Evolutionary conservation across 169 alveolate species (phyloP).

Genomic region (Plasmodium sp.): DNA sequence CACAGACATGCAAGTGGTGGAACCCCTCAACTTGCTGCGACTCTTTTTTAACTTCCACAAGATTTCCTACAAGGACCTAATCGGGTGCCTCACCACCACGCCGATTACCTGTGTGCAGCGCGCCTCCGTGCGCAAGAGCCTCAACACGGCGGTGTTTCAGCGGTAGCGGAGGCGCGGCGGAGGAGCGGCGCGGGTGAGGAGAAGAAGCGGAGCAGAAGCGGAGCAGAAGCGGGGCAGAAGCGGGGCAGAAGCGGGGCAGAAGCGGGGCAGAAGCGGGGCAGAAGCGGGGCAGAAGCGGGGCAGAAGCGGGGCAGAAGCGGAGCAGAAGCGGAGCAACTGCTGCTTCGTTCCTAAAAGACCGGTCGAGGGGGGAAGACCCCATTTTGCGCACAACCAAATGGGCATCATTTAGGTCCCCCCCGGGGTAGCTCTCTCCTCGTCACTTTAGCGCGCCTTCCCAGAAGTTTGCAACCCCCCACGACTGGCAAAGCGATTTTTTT

Average conservation of each 20-base stretch:
- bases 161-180: neutral
- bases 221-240: neutral
- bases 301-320: neutral
- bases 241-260: neutral
- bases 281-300: neutral
- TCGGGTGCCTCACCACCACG: slow-evolving; percentile 33
- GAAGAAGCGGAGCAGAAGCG: neutral
- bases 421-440: neutral
- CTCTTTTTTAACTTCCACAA: slow-evolving; percentile 37
- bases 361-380: neutral
- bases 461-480: neutral
- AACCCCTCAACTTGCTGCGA: slow-evolving; percentile 47
- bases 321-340: neutral
- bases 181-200: no score
- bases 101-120: slow-evolving; percentile 66
- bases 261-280: neutral
- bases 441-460: no score
- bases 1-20: slow-evolving; percentile 2
- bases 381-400: neutral
- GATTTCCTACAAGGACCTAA: slow-evolving; percentile 32
- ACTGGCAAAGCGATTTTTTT: neutral
- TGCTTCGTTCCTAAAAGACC: no score
- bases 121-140: slow-evolving; percentile 56
- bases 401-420: neutral
- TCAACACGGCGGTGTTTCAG: slow-evolving; percentile 49